phyloP scores from a whole-genome alignment of 352 stramenopile species.

The Phytophthora pistaciae region DNA sequence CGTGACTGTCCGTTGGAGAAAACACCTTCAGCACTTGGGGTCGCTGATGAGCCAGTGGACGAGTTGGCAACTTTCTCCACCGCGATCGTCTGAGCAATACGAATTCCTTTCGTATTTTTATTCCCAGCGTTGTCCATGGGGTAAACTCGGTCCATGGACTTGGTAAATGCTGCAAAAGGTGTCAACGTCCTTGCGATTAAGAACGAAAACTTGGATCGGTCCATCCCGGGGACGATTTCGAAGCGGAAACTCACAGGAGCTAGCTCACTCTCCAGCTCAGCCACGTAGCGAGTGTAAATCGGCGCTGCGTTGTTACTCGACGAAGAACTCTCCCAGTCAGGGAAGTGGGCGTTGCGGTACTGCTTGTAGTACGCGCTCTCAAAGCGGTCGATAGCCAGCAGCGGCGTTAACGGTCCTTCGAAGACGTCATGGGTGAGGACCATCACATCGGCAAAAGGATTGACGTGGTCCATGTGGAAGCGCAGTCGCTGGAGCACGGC shows the following conservation, averaged over 20 bases:
- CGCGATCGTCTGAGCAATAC: slow-evolving; percentile 56
- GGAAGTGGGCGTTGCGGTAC: slow-evolving; percentile 61
- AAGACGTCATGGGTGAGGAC: slow-evolving; percentile 73
- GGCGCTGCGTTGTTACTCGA: background rate
- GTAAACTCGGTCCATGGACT: slow-evolving; percentile 56
- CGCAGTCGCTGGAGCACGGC: slow-evolving; percentile 58
- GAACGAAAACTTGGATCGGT: slow-evolving; percentile 65
- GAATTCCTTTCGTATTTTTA: slow-evolving; percentile 54
- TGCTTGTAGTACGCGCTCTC: slow-evolving; percentile 63
- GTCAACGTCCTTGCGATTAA: slow-evolving; percentile 55
- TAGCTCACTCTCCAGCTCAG: slow-evolving; percentile 36
- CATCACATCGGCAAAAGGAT: slow-evolving; percentile 79
- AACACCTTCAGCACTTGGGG: slow-evolving; percentile 15
- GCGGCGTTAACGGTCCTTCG: slow-evolving; percentile 59
- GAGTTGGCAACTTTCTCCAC: slow-evolving; percentile 43
- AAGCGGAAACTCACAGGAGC: slow-evolving; percentile 53
- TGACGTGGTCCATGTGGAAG: slow-evolving; percentile 71
- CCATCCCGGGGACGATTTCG: slow-evolving; percentile 54
- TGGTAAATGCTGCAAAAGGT: slow-evolving; percentile 55
- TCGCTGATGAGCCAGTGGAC: slow-evolving; percentile 6
- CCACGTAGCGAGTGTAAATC: slow-evolving; percentile 33
- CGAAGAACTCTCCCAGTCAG: slow-evolving; percentile 42
- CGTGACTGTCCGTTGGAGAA: slow-evolving; percentile 22
- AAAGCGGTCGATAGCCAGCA: slow-evolving; percentile 69
- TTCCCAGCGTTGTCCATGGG: slow-evolving; percentile 27